These are phyloP conservation scores for Annulohypoxylon moriforme DNA, from an alignment of 495 filamentous ascomycete genomes.

Conservation along the genomic window DNA sequence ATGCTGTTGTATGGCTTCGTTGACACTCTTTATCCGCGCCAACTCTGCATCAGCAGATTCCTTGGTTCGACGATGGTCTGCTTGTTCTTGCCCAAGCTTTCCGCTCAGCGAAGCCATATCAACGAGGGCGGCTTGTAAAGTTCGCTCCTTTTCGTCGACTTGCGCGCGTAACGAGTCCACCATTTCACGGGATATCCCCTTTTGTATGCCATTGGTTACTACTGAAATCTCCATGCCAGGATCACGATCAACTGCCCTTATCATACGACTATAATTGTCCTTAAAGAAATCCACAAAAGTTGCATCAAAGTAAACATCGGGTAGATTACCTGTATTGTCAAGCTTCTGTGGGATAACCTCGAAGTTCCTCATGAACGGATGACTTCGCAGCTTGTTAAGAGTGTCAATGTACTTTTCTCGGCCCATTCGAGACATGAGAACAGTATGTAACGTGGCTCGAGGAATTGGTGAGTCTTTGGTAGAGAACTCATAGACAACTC, in stretches of 20 bases:
- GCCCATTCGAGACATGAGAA: constrained; percentile 82
- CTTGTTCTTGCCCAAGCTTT: constrained; percentile 80
- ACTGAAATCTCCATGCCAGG: constrained; percentile 86
- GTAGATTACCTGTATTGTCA: constrained; percentile 67
- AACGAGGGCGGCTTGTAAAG: constrained; percentile 74
- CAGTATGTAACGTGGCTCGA: constrained; percentile 80
- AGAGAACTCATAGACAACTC: constrained; percentile 95
- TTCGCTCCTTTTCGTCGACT: constrained; percentile 75
- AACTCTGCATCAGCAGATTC: constrained; percentile 74
- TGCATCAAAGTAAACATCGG: constrained; percentile 86
- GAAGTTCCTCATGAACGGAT: constrained; percentile 89
- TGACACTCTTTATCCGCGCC: constrained; percentile 70
- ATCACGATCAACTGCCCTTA: constrained; percentile 90
- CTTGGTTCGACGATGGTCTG: constrained; percentile 77
- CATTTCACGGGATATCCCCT: constrained; percentile 83
- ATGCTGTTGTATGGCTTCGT: constrained; percentile 75
- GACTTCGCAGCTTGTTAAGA: constrained; percentile 78
- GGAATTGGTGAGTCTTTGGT: constrained; percentile 95
- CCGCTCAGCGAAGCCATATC: constrained; percentile 73
- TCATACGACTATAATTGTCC: constrained; percentile 89
- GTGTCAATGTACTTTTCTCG: constrained; percentile 91
- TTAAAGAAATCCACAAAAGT: constrained; percentile 95
- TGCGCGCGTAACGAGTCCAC: constrained; percentile 85
- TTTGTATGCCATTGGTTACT: constrained; percentile 79
- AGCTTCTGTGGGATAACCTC: constrained; percentile 83